Evolutionary conservation across 1,284 basidiomycete genomes (phyloP).

Genomic region (Chalciporus sp.): DNA sequence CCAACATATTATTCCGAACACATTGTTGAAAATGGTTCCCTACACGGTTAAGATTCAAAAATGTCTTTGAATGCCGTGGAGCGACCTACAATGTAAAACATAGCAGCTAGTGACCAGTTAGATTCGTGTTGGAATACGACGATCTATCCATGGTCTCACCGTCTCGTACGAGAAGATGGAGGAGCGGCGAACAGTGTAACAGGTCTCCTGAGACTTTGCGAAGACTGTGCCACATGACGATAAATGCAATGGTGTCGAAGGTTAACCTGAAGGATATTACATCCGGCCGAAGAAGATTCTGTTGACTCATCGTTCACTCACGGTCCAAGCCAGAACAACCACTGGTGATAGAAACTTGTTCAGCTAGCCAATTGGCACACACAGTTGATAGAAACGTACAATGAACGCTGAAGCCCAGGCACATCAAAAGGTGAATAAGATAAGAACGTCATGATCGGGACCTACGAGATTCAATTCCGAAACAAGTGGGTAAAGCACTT

Average conservation of each 20-base stretch:
- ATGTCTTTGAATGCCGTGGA: background rate
- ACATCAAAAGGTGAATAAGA: no score
- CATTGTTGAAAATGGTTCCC: constrained; percentile 17
- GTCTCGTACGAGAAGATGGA: constrained; percentile 20
- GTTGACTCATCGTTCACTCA: constrained; percentile 5
- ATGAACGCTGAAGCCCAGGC: no score
- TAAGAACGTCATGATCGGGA: background rate
- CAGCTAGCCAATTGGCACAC: no score
- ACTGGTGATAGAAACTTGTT: constrained; percentile 8
- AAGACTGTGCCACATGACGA: constrained; percentile 6
- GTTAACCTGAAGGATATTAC: constrained; percentile 10
- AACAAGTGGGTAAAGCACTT: background rate
- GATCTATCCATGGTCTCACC: constrained; percentile 10
- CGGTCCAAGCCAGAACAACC: constrained; percentile 17
- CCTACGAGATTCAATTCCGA: background rate
- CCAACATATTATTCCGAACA: constrained; percentile 20
- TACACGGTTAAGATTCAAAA: no score
- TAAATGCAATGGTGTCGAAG: constrained; percentile 19
- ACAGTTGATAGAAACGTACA: no score
- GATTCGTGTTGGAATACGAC: background rate
- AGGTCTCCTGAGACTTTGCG: background rate
- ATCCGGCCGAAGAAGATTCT: background rate
- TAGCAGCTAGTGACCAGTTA: constrained; percentile 6
- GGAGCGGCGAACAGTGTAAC: constrained; percentile 9
- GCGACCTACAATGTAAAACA: constrained; percentile 25